Evolutionary conservation across 2,329 filamentous ascomycete species (phyloP).

Genomic region (Talaromyces sp.): DNA sequence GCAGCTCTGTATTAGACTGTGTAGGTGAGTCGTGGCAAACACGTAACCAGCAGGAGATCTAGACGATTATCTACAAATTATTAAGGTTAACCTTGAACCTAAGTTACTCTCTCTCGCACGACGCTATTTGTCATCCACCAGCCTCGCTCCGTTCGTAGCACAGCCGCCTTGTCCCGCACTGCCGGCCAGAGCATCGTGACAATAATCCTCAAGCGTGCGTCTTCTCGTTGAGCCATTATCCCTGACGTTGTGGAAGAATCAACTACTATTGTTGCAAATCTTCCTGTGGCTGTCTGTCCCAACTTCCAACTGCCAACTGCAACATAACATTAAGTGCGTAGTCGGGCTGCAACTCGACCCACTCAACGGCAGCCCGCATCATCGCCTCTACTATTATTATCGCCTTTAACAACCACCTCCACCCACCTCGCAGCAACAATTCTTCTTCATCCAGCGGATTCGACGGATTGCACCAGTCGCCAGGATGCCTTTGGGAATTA

Average conservation of each 20-base stretch:
- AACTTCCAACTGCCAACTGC: neutral
- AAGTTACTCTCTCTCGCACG: neutral
- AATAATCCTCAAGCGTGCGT: neutral
- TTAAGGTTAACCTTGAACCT: too few species aligned
- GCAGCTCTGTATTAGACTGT: neutral
- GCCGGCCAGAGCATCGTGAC: neutral
- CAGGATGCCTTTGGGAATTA: conserved; percentile 40
- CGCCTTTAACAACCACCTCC: neutral
- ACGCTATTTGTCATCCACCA: neutral
- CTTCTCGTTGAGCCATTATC: neutral
- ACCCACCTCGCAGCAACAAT: neutral
- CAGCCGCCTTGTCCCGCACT: neutral
- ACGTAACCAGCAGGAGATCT: neutral
- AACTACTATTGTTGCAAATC: neutral
- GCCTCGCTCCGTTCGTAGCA: neutral
- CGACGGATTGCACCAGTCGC: neutral
- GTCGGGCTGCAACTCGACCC: neutral
- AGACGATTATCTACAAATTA: neutral
- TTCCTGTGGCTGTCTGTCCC: neutral
- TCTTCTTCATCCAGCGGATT: neutral
- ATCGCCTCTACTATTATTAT: neutral
- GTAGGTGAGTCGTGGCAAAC: too few species aligned
- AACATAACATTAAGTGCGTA: too few species aligned
- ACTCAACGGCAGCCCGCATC: neutral
- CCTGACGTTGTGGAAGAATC: too few species aligned